Evolutionary conservation across 2,329 filamentous ascomycete genomes (phyloP), one percentile per base, ranked within the genome.

Genomic region (Alternaria rosae): DNA sequence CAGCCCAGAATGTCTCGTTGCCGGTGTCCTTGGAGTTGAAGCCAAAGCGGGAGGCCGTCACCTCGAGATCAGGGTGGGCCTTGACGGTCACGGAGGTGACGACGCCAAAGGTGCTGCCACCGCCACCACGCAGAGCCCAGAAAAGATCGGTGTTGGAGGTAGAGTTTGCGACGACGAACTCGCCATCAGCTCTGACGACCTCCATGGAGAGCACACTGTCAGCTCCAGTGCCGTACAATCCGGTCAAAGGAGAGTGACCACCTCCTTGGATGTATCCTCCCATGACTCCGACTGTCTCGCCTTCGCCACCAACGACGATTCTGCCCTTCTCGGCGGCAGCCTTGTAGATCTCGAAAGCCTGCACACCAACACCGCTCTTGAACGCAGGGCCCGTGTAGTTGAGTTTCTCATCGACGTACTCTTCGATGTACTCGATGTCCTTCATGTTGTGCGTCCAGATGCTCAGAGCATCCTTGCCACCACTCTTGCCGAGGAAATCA

Each of bases 341-440:
- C 28, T 81, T 81, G 68, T 88, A 88, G 2, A 86, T 74, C 62
- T 88, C 85, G 35, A 77, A 80, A 4, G 82, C 84, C 59, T 86
- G 80, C 9, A 88, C 82, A 55, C 86, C 87, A 10, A 85, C 81
- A 3, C 85, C 86, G 17, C 87, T 77, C 71, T 85, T 88, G 66
- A 88, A 81, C 0, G 85, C 86, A 2, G 82, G 76, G 0, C 85
- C 85, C 0, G 72, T 72, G 58, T 81, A 83, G 12, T 71, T 70
- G 30, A 75, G 62, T 21, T 72, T 69, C n/a, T 70, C 54, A 42
- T 77, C 74, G 13, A 64, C 64, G n/a, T 73, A 77, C 26, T 78
- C 64, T 56, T 76, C 73, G 38, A 78, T 73, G 47, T 77, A 77
- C 12, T 74, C 69, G 13, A 78, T 76, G 23, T 69, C 55, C 57